A percentile compares a stretch with the other conserved stretches of the same genome.
Conservation (phyloP, 2,329 filamentous ascomycete species). For the Clarireedia monteithiana region DNA sequence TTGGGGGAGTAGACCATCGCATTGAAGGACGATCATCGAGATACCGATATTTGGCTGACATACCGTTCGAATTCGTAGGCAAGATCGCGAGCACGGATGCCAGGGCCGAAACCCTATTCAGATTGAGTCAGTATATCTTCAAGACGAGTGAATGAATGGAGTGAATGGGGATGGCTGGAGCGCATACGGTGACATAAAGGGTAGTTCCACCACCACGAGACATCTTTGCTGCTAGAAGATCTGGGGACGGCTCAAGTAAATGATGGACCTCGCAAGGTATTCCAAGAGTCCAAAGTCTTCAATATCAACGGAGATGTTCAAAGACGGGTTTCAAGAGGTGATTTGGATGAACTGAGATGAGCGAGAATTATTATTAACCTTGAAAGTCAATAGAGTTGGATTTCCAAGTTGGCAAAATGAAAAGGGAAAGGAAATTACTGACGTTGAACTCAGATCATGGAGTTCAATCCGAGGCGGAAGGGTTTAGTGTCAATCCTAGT, state of each 20-base stretch:
- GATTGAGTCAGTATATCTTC: conserved; percentile 9
- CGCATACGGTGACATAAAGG: conserved; percentile 73
- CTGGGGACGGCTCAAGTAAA: not conserved
- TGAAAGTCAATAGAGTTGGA: not conserved
- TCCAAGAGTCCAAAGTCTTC: not conserved
- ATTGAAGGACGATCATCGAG: conserved; percentile 34
- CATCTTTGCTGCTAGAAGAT: conserved; percentile 44
- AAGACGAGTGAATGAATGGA: conserved; percentile 1
- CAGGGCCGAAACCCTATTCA: conserved; percentile 79
- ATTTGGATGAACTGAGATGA: not conserved
- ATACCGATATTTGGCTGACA: conserved; percentile 55
- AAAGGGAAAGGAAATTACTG: not conserved
- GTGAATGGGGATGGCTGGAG: not conserved
- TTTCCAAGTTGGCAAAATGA: not conserved
- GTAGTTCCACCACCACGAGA: conserved; percentile 89
- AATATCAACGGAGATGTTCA: not conserved
- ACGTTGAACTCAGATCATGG: no score
- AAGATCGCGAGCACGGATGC: conserved; percentile 96
- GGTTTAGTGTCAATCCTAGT: no score
- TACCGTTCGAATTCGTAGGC: conserved; percentile 99
- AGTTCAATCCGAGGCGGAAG: no score
- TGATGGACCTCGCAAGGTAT: not conserved
- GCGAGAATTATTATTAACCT: not conserved
- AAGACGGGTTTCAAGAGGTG: not conserved
- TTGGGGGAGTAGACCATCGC: conserved; percentile 31